Percentiles rank a stretch among this genome's conserved stretches.
These are phyloP conservation scores for Paraglomus brasilianum DNA, from an alignment of 192 early-diverging fungal genomes.

Conservation along the genomic window DNA sequence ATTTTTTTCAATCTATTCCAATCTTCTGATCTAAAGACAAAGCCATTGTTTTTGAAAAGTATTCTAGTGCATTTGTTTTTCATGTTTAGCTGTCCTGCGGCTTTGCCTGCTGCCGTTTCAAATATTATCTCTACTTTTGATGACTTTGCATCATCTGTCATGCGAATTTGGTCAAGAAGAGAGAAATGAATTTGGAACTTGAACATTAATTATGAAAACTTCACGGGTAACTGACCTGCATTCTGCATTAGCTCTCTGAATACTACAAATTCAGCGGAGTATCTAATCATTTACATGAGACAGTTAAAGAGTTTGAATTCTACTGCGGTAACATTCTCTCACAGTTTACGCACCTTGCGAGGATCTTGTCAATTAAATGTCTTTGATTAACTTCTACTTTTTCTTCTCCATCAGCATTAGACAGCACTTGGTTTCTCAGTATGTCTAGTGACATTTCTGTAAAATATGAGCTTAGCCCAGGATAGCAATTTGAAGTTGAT, in stretches of 20 bases:
- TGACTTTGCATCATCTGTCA: slow-evolving; percentile 71
- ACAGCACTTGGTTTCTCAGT: slow-evolving; percentile 49
- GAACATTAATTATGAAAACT: background rate
- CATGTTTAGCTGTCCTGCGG: slow-evolving; percentile 37
- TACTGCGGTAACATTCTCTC: background rate
- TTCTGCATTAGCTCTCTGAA: slow-evolving; percentile 79
- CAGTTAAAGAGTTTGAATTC: background rate
- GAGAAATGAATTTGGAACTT: background rate
- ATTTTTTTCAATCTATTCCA: slow-evolving; percentile 83
- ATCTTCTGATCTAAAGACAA: slow-evolving; percentile 76
- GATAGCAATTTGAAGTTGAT: no score
- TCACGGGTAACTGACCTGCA: slow-evolving; percentile 40
- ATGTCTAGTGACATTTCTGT: slow-evolving; percentile 42
- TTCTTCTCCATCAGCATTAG: slow-evolving; percentile 57
- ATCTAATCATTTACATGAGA: slow-evolving; percentile 42
- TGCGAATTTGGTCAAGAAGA: slow-evolving; percentile 35
- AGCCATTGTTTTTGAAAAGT: slow-evolving; percentile 82
- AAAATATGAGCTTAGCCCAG: no score
- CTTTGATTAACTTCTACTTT: slow-evolving; percentile 79
- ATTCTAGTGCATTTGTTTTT: slow-evolving; percentile 48
- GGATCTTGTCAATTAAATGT: slow-evolving; percentile 90
- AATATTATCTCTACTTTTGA: slow-evolving; percentile 59
- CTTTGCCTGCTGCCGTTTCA: slow-evolving; percentile 44
- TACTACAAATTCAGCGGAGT: slow-evolving; percentile 83
- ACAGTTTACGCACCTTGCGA: slow-evolving; percentile 56